Evolutionary conservation across 1,284 basidiomycete species (phyloP), one percentile per base, ranked within the genome.

Genomic region (Pyrrhoderma noxium): DNA sequence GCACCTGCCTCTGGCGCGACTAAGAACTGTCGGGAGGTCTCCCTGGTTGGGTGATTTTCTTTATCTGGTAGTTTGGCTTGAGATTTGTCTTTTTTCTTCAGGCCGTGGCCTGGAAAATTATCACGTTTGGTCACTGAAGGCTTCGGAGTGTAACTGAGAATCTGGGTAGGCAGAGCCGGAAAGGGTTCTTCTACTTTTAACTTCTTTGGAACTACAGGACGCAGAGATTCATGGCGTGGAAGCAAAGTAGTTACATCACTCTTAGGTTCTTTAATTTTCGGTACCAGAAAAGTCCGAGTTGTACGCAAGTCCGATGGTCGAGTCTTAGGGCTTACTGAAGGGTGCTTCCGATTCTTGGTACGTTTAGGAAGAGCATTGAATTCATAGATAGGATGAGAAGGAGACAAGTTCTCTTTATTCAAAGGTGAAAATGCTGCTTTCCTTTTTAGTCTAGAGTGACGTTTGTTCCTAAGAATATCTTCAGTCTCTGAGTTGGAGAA

Each of bases 61-160:
- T 31, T 31, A 5, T 31, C 27, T 31, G 11, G 27, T 5, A 11
- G 7, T 31, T 31, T 11, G 27, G 11, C 27, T 5, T 5, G 5
- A 31, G 27, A 31, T 11, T 31, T 31, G 11, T 31, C 27, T 31
- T 31, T 11, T 5, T 31, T 31, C 7, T 11, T 31, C 11, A 5
- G 7, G 11, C 5, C 11, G 27, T 5, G 27, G 11, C 27, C 11
- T 31, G 5, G 27, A 31, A 5, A 31, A 5, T 31, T 31, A 11
- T 31, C 27, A 5, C 7, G 27, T 31, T 11, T 31, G 27, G 11
- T 31, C 11, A 14, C 37, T 22, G 35, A 7, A 35, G 36, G 8
- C 25, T 41, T 45, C 19, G 52, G 52, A 1, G 47, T 50, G 48
- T 54, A 47, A 22, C 42, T 27, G 18, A 50, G 35, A 11, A 54